These are phyloP conservation scores for Lasiosphaeria ovina DNA, from an alignment of 495 filamentous ascomycete genomes.

Conservation along the genomic window DNA sequence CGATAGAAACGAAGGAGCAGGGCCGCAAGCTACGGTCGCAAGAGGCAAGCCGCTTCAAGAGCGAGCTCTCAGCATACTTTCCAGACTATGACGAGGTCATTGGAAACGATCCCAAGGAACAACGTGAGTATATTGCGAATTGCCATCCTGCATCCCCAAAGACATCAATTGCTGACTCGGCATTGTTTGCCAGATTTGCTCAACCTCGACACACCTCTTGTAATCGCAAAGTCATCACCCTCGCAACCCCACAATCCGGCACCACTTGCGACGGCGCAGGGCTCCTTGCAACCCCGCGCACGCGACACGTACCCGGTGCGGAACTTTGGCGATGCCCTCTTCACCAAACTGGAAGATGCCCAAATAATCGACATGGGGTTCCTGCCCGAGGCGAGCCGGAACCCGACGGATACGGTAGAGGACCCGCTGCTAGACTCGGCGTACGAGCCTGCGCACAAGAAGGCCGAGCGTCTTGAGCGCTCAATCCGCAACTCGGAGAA, in stretches of 20 bases:
- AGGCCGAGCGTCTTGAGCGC: conserved; percentile 84
- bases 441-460: conserved; percentile 69
- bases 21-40: conserved; percentile 56
- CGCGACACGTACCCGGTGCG: conserved; percentile 38
- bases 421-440: conserved; percentile 70
- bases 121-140: conserved; percentile 54
- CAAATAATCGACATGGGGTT: conserved; percentile 56
- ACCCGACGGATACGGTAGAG: conserved; percentile 38
- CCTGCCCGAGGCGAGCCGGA: conserved; percentile 26
- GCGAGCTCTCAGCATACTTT: conserved; percentile 84
- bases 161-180: conserved; percentile 38
- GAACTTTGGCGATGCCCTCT: conserved; percentile 46
- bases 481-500: conserved; percentile 91
- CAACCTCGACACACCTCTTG: conserved; percentile 59
- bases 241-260: conserved; percentile 18
- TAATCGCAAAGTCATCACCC: conserved; percentile 49
- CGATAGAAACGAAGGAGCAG: conserved; percentile 41
- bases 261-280: conserved; percentile 24
- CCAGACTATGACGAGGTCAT: conserved; percentile 89
- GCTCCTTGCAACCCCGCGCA: conserved; percentile 20
- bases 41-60: conserved; percentile 67
- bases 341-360: conserved; percentile 50
- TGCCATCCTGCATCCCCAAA: background rate
- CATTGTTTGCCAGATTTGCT: conserved; percentile 49
- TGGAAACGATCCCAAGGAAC: conserved; percentile 71